Percentiles rank a stretch among this genome's conserved stretches.
Conservation (phyloP, 192 early-diverging fungal species). For the Umbelopsis vinacea region DNA sequence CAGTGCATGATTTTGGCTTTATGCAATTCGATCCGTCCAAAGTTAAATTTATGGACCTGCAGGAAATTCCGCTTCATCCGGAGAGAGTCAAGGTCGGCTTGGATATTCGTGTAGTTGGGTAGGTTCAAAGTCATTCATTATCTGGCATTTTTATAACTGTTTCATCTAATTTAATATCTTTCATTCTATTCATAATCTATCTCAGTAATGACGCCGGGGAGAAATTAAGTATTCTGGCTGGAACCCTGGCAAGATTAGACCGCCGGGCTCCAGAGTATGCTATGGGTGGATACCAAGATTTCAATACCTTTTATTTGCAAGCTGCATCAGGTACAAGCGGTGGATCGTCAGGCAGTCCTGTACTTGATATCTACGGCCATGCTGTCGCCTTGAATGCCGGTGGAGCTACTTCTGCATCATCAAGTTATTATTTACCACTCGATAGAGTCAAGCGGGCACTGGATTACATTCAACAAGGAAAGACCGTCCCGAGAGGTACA, state of each 20-base stretch:
- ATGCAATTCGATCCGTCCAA: conserved; percentile 68
- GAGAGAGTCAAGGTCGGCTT: conserved; percentile 70
- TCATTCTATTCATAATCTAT: too few relatives aligned
- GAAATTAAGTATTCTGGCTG: conserved; percentile 75
- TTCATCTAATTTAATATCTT: too few relatives aligned
- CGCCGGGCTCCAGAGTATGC: conserved; percentile 72
- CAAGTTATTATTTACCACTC: conserved; percentile 77
- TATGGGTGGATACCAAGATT: conserved; percentile 70
- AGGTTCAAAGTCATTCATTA: not conserved
- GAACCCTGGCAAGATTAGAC: conserved; percentile 74
- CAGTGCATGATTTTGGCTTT: conserved; percentile 86
- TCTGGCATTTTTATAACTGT: not conserved
- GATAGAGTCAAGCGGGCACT: conserved; percentile 74
- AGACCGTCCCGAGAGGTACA: conserved; percentile 69
- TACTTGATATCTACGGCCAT: conserved; percentile 72
- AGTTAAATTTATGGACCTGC: conserved; percentile 66
- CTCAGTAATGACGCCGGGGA: conserved; percentile 73
- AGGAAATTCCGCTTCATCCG: conserved; percentile 67
- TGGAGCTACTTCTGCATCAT: conserved; percentile 69
- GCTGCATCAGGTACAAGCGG: conserved; percentile 76
- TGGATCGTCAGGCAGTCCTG: conserved; percentile 79
- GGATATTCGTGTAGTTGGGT: conserved; percentile 77
- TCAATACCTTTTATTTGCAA: conserved; percentile 84
- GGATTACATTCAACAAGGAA: conserved; percentile 56
- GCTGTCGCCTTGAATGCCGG: conserved; percentile 78